Percentiles rank a stretch among this genome's conserved stretches.
Evolutionary conservation across 2,329 filamentous ascomycete species (phyloP).

Genomic region (Hortaea sp.): DNA sequence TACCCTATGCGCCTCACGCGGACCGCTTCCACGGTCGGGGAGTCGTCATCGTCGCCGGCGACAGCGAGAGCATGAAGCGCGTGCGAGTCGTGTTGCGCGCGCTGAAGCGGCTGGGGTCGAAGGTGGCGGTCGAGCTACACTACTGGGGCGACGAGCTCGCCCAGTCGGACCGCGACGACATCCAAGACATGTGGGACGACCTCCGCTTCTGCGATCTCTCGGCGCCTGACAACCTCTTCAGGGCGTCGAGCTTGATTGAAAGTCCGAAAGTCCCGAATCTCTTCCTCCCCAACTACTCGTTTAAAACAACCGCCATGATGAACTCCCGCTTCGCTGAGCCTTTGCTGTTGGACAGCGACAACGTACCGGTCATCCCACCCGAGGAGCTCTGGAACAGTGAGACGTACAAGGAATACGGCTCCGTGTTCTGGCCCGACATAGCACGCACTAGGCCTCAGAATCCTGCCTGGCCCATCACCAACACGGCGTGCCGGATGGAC

Average conservation of each 20-base stretch:
- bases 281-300: conserved; percentile 19
- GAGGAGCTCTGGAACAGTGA: conserved; percentile 20
- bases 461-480: conserved; percentile 27
- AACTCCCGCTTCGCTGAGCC: conserved; percentile 28
- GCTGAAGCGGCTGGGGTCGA: conserved; percentile 10
- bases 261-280: background rate
- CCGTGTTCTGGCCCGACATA: conserved; percentile 30
- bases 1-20: conserved; percentile 10
- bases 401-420: conserved; percentile 21
- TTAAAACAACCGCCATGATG: conserved; percentile 27
- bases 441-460: conserved; percentile 24
- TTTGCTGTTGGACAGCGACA: conserved; percentile 29
- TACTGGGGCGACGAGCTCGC: conserved; percentile 22
- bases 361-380: conserved; percentile 25
- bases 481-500: conserved; percentile 26
- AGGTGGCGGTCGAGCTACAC: conserved; percentile 22
- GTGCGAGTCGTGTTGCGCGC: conserved; percentile 16
- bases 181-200: conserved; percentile 11
- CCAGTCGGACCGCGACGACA: conserved; percentile 7
- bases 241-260: conserved; percentile 9
- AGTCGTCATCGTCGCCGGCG: conserved; percentile 24
- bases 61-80: conserved; percentile 9
- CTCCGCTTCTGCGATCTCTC: conserved; percentile 23
- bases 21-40: conserved; percentile 20
- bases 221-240: conserved; percentile 11